A percentile compares a stretch with the other conserved stretches of the same genome.
Evolutionary conservation across 2,329 filamentous ascomycete species (phyloP).

Genomic region (Emericellopsis cladophorae): DNA sequence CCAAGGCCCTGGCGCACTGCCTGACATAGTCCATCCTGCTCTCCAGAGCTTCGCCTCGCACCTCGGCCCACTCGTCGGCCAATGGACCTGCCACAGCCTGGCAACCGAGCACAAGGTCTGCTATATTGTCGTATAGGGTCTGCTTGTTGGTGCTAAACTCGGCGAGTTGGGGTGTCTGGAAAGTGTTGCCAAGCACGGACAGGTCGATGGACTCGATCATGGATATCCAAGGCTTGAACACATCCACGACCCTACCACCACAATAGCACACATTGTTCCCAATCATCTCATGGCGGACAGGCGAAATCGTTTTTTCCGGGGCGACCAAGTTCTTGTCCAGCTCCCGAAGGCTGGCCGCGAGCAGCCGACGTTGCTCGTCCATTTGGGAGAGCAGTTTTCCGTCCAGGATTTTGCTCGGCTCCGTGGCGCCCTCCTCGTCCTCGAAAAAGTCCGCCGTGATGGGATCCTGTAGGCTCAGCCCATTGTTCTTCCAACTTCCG

Average conservation of each 20-base stretch:
- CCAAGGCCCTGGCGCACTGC: conserved; percentile 64
- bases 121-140: conserved; percentile 82
- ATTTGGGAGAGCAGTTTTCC: conserved; percentile 66
- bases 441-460: conserved; percentile 77
- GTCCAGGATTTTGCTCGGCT: conserved; percentile 66
- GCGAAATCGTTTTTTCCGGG: conserved; percentile 70
- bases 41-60: conserved; percentile 81
- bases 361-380: conserved; percentile 73
- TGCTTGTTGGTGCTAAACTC: conserved; percentile 91
- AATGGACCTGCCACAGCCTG: conserved; percentile 86
- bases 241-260: conserved; percentile 70
- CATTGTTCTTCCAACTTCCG: conserved; percentile 77
- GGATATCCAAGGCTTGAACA: conserved; percentile 80
- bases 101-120: conserved; percentile 76
- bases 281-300: conserved; percentile 64
- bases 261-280: conserved; percentile 72
- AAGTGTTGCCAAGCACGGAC: conserved; percentile 60
- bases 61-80: conserved; percentile 89
- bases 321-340: conserved; percentile 73
- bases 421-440: conserved; percentile 59
- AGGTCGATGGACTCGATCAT: conserved; percentile 88
- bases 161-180: conserved; percentile 72
- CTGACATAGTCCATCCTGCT: conserved; percentile 73
- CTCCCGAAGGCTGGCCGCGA: conserved; percentile 75
- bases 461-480: conserved; percentile 51